Evolutionary conservation across 139 green algal species (phyloP).

Genomic region (Gonium pectorale): DNA sequence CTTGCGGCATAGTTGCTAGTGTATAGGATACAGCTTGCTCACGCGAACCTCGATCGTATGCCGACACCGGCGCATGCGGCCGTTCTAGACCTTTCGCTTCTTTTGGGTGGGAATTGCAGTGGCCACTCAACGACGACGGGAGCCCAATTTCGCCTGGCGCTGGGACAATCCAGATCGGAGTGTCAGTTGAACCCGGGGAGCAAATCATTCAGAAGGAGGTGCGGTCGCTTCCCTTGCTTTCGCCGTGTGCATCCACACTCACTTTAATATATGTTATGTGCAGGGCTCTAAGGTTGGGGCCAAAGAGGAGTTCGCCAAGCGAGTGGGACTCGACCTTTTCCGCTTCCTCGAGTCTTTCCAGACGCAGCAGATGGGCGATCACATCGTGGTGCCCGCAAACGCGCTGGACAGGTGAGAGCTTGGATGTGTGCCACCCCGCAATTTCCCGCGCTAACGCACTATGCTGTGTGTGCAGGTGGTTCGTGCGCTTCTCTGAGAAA

Average conservation of each 20-base stretch:
- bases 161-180: slow-evolving; percentile 2
- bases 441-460: not conserved
- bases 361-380: slow-evolving; percentile 54
- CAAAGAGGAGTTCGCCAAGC: slow-evolving; percentile 69
- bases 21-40: too few species aligned
- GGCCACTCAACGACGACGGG: slow-evolving; percentile 10
- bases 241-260: too few species aligned
- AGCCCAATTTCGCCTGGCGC: not conserved
- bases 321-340: slow-evolving; percentile 71
- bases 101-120: too few species aligned
- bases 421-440: too few species aligned
- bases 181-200: slow-evolving; percentile 13
- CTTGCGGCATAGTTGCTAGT: too few species aligned
- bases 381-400: slow-evolving; percentile 65
- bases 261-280: slow-evolving; percentile 58
- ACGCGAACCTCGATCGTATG: too few species aligned
- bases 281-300: slow-evolving; percentile 56
- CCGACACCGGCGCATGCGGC: too few species aligned
- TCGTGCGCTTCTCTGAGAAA: slow-evolving; percentile 62
- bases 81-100: too few species aligned
- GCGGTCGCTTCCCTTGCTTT: too few species aligned
- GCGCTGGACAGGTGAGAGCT: slow-evolving; percentile 58
- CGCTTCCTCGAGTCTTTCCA: slow-evolving; percentile 68
- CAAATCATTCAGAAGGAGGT: slow-evolving; percentile 37
- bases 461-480: slow-evolving; percentile 52